Percentiles rank a stretch among this genome's conserved stretches.
Conservation (phyloP, 2,329 filamentous ascomycete genomes). For the Hymenoscyphus fructigenus region DNA sequence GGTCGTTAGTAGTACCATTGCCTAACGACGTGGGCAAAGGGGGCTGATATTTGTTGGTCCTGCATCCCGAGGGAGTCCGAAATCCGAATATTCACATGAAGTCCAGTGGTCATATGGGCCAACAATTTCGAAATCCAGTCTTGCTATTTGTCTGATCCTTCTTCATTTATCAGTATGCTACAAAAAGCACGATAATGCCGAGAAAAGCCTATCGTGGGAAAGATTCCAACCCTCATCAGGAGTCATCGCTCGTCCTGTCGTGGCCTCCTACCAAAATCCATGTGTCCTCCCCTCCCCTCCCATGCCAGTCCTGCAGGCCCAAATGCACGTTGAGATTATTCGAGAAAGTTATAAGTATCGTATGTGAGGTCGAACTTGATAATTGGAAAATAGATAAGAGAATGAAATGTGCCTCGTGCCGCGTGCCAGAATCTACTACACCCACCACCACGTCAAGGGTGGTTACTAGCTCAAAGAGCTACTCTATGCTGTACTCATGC, state of each 20-base stretch:
- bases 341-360: conserved; percentile 12
- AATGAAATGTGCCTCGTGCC: conserved; percentile 20
- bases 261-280: conserved; percentile 8
- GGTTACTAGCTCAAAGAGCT: background rate
- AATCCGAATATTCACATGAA: conserved; percentile 6
- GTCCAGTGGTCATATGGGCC: conserved; percentile 10
- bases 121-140: background rate
- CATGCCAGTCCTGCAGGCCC: conserved; percentile 20
- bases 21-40: background rate
- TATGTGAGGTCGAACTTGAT: conserved; percentile 16
- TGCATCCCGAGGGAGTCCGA: background rate
- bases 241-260: conserved; percentile 16
- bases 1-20: background rate
- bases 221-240: conserved; percentile 18
- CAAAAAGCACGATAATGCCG: conserved; percentile 15
- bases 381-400: conserved; percentile 17
- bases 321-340: conserved; percentile 19
- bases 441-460: background rate
- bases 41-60: background rate
- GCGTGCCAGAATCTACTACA: conserved; percentile 13
- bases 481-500: conserved; percentile 19
- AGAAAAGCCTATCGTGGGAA: conserved; percentile 11
- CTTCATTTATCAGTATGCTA: conserved; percentile 19
- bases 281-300: background rate
- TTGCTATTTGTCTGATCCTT: background rate